Evolutionary conservation across 345 rosid genomes (phyloP).

Genomic region (Rhizophora apiculata): DNA sequence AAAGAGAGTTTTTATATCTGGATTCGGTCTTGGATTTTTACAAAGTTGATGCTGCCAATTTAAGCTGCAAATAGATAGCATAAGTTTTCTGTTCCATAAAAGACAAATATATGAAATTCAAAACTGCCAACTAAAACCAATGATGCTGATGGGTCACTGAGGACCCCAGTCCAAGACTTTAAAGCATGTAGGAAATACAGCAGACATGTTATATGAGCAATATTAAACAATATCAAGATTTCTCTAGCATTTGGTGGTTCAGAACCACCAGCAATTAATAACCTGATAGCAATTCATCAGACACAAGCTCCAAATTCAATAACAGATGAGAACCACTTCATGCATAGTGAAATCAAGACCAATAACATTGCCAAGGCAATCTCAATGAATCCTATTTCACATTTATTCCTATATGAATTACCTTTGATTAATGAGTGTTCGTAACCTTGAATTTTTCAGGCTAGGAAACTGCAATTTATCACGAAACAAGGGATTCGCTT

Average conservation of each 20-base stretch:
- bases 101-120: background rate
- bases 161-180: too few relatives aligned
- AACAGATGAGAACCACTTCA: background rate
- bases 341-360: too few relatives aligned
- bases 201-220: background rate
- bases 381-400: too few relatives aligned
- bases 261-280: background rate
- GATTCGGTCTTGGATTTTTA: conserved; percentile 36
- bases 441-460: conserved; percentile 30
- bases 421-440: conserved; percentile 50
- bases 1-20: conserved; percentile 41
- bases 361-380: too few relatives aligned
- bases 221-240: background rate
- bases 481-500: conserved; percentile 42
- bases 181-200: background rate
- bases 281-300: too few relatives aligned
- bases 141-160: background rate
- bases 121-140: conserved; percentile 4
- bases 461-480: conserved; percentile 42
- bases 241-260: background rate
- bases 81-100: conserved; percentile 12
- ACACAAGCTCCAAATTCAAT: background rate
- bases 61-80: conserved; percentile 35
- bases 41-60: conserved; percentile 55
- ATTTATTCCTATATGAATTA: conserved; percentile 7